Percentiles rank a stretch among this genome's conserved stretches.
These are phyloP conservation scores for Ascochyta lentis DNA, from an alignment of 2,329 filamentous ascomycete genomes.

Conservation along the genomic window DNA sequence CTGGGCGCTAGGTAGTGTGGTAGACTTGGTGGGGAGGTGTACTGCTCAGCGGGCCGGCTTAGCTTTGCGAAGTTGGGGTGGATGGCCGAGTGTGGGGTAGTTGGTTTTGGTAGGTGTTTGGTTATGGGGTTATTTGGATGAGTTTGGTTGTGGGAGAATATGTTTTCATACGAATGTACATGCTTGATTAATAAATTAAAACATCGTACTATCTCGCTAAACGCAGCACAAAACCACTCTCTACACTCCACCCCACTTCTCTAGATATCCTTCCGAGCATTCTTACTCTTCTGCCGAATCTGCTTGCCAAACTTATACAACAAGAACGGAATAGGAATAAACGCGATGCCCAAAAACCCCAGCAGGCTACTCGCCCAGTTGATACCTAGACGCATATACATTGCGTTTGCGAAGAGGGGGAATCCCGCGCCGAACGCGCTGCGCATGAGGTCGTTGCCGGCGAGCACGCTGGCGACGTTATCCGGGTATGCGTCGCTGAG, in stretches of 20 bases:
- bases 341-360: constrained; percentile 52
- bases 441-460: constrained; percentile 55
- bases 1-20: too few species aligned
- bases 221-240: neutral
- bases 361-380: constrained; percentile 52
- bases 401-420: constrained; percentile 46
- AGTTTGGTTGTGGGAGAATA: too few species aligned
- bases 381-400: constrained; percentile 45
- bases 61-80: too few species aligned
- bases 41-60: too few species aligned
- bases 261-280: constrained; percentile 52
- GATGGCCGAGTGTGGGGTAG: too few species aligned
- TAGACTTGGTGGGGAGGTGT: too few species aligned
- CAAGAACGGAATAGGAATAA: constrained; percentile 56
- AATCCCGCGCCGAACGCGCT: constrained; percentile 51
- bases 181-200: too few species aligned
- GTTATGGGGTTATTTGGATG: too few species aligned
- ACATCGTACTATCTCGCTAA: neutral
- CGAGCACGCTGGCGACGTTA: constrained; percentile 52
- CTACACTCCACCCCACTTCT: neutral
- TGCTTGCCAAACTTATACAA: constrained; percentile 52
- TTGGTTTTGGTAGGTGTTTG: too few species aligned
- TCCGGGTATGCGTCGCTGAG: constrained; percentile 53
- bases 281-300: constrained; percentile 51
- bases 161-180: too few species aligned